A percentile compares a stretch with the other conserved stretches of the same genome.
Evolutionary conservation across 768 basidiomycete species (phyloP).

Genomic region (Leccinum olivaceopallidum): DNA sequence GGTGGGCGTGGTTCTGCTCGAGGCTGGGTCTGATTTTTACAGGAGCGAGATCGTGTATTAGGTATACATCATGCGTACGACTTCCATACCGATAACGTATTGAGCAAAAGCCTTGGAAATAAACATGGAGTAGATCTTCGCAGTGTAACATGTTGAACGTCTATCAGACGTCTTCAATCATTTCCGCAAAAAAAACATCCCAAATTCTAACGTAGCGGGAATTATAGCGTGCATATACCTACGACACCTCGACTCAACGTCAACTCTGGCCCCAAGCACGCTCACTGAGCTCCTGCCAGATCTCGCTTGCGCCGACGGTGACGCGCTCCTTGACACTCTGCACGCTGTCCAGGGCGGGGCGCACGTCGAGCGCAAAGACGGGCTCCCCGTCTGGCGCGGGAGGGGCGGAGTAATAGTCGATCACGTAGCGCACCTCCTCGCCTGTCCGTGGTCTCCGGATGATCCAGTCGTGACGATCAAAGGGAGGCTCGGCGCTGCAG

Average conservation of each 20-base stretch:
- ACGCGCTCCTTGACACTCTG: constrained; percentile 76
- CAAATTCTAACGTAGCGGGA: too few species aligned
- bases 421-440: constrained; percentile 91
- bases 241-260: constrained; percentile 3
- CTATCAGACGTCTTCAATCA: too few species aligned
- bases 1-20: constrained; percentile 38
- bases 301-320: constrained; percentile 63
- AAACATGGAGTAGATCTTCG: constrained; percentile 9
- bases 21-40: constrained; percentile 38
- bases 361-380: constrained; percentile 93
- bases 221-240: constrained; percentile 2
- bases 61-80: too few species aligned
- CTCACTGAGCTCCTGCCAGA: constrained; percentile 49
- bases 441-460: constrained; percentile 78
- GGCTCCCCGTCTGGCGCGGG: constrained; percentile 89
- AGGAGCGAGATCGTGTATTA: too few species aligned
- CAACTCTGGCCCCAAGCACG: constrained; percentile 29
- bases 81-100: constrained; percentile 3
- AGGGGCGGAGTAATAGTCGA: constrained; percentile 97
- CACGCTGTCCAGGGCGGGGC: constrained; percentile 89
- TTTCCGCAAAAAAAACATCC: too few species aligned
- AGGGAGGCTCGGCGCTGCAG: constrained; percentile 83
- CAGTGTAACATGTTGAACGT: too few species aligned
- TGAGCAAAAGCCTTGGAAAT: constrained; percentile 26
- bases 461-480: constrained; percentile 98